A percentile compares a stretch with the other conserved stretches of the same genome.
Evolutionary conservation across 169 alveolate species (phyloP).

Genomic region (Eimeria acervulina): DNA sequence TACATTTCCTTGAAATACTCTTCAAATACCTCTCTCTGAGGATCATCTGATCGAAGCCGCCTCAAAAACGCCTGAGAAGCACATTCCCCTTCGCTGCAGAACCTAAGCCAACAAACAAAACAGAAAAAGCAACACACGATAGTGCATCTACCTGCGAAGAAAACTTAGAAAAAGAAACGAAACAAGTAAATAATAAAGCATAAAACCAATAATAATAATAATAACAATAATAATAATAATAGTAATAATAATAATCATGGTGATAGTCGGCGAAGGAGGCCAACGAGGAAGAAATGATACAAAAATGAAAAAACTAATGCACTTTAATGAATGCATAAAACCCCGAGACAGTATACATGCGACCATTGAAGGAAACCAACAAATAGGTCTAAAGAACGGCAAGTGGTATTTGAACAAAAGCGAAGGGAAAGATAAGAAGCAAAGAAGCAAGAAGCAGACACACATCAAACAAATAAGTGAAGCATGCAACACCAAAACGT

Average conservation of each 20-base stretch:
- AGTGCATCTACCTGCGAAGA: neutral
- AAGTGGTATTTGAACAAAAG: neutral
- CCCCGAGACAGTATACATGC: neutral
- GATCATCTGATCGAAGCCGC: constrained; percentile 84
- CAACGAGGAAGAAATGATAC: neutral
- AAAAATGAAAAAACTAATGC: neutral
- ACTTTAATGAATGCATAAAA: neutral
- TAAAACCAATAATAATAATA: neutral
- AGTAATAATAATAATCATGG: neutral
- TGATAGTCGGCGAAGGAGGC: neutral
- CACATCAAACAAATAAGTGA: neutral
- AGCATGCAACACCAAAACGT: neutral
- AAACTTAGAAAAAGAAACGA: neutral
- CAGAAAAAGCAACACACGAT: neutral
- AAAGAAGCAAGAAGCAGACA: no score
- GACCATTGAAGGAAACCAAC: neutral
- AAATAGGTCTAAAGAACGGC: no score
- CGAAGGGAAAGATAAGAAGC: no score
- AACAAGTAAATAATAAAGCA: neutral
- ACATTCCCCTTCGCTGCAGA: constrained; percentile 82
- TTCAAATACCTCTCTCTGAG: constrained; percentile 77
- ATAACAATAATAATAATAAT: neutral
- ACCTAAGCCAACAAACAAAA: constrained; percentile 61
- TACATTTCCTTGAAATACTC: constrained; percentile 83
- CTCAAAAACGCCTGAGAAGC: constrained; percentile 85